Percentiles rank a stretch among this genome's conserved stretches.
Conservation (phyloP, 164 flowering plant species). For the Chloranthus sessilifolius region DNA sequence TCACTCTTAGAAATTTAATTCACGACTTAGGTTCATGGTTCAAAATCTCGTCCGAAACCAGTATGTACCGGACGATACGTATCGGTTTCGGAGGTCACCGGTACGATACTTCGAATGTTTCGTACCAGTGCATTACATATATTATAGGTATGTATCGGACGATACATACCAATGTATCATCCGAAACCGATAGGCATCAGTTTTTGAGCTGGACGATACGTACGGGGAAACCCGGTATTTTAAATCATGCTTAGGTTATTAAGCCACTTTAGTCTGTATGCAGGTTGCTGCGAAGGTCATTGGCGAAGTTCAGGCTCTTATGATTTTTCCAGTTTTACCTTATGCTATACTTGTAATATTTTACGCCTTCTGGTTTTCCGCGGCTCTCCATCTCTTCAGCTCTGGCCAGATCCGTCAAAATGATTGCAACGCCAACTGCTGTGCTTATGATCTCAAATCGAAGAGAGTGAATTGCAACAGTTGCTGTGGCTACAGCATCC, state of each 20-base stretch:
- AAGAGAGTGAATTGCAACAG: slow-evolving; percentile 63
- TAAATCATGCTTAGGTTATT: neutral
- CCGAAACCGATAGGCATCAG: no score
- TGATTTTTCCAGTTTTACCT: slow-evolving; percentile 82
- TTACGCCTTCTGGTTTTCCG: slow-evolving; percentile 91
- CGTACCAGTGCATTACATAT: no score
- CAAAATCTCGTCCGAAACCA: no score
- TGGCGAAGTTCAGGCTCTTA: slow-evolving; percentile 91
- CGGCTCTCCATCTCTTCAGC: slow-evolving; percentile 81
- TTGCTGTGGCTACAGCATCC: slow-evolving; percentile 89
- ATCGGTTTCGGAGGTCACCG: no score
- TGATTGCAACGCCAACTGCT: slow-evolving; percentile 69
- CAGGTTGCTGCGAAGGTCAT: slow-evolving; percentile 99
- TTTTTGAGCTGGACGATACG: no score
- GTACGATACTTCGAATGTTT: no score
- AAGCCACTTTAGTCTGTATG: slow-evolving; percentile 10
- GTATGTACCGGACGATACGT: no score
- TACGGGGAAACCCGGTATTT: neutral
- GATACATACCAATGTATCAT: no score
- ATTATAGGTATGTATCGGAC: no score
- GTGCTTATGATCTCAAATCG: slow-evolving; percentile 73
- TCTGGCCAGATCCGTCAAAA: slow-evolving; percentile 74
- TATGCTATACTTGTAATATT: slow-evolving; percentile 67
- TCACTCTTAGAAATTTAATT: no score
- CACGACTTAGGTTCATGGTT: no score